Conservation (phyloP, 257 asterid genomes). For the Linderniella brevidens region DNA sequence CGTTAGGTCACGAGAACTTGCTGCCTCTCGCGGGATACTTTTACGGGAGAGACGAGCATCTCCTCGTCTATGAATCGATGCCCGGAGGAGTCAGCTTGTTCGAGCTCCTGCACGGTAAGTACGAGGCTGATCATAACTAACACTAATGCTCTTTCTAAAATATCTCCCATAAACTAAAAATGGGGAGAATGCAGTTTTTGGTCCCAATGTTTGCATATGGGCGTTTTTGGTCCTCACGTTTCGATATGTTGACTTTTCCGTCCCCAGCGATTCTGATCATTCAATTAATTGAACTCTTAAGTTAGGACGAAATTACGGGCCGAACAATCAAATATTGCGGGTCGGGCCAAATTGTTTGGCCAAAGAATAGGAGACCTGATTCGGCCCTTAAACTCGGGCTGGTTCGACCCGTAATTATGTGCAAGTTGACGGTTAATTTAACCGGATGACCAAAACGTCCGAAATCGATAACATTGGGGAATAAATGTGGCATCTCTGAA, state of each 20-base stretch:
- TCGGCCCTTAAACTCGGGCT: too few relatives aligned
- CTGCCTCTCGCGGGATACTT: conserved; percentile 37
- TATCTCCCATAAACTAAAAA: not conserved
- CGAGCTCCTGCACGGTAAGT: conserved; percentile 32
- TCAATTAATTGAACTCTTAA: too few relatives aligned
- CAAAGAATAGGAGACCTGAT: too few relatives aligned
- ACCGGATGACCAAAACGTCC: too few relatives aligned
- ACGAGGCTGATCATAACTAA: not conserved
- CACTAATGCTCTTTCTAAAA: not conserved
- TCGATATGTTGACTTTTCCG: too few relatives aligned
- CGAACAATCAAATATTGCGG: too few relatives aligned
- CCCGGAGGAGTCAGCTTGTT: conserved; percentile 25
- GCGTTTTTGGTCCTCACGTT: not conserved
- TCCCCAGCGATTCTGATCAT: too few relatives aligned
- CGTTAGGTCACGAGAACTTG: conserved; percentile 32
- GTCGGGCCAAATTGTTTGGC: too few relatives aligned
- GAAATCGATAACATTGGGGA: not conserved
- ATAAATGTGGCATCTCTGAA: not conserved
- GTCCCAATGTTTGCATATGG: not conserved
- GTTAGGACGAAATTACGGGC: too few relatives aligned
- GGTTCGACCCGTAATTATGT: too few relatives aligned
- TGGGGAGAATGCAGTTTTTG: too few relatives aligned
- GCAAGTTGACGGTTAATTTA: too few relatives aligned
- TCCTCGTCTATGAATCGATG: conserved; percentile 32
- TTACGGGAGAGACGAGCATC: conserved; percentile 48